Base-by-base conservation (phyloP, 257 asterid genomes). In the Linaria vulgaris region DNA sequence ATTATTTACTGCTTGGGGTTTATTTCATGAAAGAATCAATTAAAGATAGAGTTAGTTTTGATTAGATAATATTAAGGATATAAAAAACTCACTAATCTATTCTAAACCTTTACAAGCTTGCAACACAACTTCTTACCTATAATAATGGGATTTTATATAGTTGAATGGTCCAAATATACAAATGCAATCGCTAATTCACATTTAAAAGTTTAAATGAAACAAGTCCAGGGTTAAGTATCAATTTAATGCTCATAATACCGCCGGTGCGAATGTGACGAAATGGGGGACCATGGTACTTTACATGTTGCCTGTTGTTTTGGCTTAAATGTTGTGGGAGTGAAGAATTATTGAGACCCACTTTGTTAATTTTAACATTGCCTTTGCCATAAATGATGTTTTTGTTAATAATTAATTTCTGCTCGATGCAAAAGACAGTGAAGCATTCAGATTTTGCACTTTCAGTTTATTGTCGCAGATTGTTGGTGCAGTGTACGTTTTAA, bases 291-390 rank as follows among this genome's bases (percentile, higher is more conserved):
- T 68, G 74, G 75, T 61, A 75, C 54, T 22, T 24, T 49, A 66
- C 69, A 77, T 63, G 77, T 67, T 76, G 58, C 69, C 12, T 68
- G 73, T 64, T 69, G 63, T 60, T n/a, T 34, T 61, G 64, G 15
- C 66, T 49, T 69, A 69, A 66, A 62, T 69, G 54, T 62, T 4
- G 66, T 49, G 61, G 23, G 70, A 69, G 64, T 72, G 41, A 64
- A 76, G 68, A 72, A 68, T 54, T 21, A 46, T 69, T 61, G 12
- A 58, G 13, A 24, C 23, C 6, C 6, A 31, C 12, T 37, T 45
- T 65, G 22, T 11, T 38, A 37, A 24, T 55, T 27, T 21, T 25
- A 46, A 31, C 25, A 21, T 27, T 31, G 69, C 56, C 17, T 19
- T 37, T 1, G 30, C 56, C 31, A 74, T 74, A 45, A 69, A 57